A percentile compares a stretch with the other conserved stretches of the same genome.
Evolutionary conservation across 139 green algal genomes (phyloP).

Genomic region (Tetraselmis chui): DNA sequence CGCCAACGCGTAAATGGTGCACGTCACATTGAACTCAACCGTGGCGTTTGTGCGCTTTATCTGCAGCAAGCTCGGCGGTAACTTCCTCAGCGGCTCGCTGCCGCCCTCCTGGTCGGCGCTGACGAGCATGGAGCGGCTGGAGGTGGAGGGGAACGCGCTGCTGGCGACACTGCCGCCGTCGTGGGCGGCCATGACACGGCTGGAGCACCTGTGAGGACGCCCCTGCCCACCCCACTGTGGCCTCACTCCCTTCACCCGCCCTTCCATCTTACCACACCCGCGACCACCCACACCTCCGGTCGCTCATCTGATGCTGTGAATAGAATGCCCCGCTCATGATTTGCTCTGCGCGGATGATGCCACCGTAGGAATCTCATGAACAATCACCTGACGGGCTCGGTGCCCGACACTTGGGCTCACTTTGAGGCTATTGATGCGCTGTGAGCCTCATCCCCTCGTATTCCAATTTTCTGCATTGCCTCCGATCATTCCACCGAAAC

Average conservation of each 20-base stretch:
- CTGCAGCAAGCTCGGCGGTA: neutral
- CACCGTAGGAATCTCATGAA: too few species aligned
- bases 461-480: neutral
- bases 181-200: neutral
- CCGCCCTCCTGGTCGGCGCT: neutral
- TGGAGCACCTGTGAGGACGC: neutral
- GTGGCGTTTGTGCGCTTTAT: too few species aligned
- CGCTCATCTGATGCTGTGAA: too few species aligned
- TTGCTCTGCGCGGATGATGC: too few species aligned
- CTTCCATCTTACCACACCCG: too few species aligned
- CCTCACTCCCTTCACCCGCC: too few species aligned
- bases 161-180: neutral
- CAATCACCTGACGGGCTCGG: neutral
- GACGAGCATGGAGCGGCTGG: neutral
- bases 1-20: too few species aligned
- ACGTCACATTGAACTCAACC: too few species aligned
- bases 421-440: neutral
- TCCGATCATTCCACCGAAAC: neutral
- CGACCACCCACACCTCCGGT: too few species aligned
- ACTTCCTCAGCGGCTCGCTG: neutral
- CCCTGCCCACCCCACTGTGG: too few species aligned
- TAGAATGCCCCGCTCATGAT: too few species aligned
- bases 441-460: neutral
- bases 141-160: neutral
- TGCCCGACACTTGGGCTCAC: neutral